Conservation (phyloP, 2,329 filamentous ascomycete species). For the Fusarium buxicola region DNA sequence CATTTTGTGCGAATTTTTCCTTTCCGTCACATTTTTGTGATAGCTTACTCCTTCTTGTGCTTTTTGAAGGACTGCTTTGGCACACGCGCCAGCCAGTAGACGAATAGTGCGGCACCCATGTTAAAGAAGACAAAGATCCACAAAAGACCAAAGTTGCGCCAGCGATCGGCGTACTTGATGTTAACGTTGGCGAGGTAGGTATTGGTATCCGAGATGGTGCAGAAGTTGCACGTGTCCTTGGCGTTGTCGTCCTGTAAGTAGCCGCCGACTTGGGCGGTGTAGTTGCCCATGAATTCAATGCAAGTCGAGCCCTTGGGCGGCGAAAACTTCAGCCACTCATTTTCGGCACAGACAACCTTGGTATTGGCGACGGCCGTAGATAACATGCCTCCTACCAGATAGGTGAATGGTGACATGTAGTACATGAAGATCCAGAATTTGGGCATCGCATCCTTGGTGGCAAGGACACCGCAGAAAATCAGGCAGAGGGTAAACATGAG, state of each 20-base stretch:
- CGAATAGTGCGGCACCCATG: slow-evolving; percentile 62
- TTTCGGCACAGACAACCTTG: slow-evolving; percentile 71
- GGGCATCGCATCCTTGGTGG: slow-evolving; percentile 61
- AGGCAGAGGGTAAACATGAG: slow-evolving; percentile 73
- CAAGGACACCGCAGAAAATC: slow-evolving; percentile 48
- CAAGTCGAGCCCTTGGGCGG: slow-evolving; percentile 71
- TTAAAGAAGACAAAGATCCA: slow-evolving; percentile 72
- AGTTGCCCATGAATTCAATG: slow-evolving; percentile 65
- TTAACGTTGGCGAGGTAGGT: slow-evolving; percentile 61
- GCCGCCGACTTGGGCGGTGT: slow-evolving; percentile 62
- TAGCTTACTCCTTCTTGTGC: slow-evolving; percentile 49
- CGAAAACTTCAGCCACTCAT: slow-evolving; percentile 75
- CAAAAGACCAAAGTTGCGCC: slow-evolving; percentile 76
- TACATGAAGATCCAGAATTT: slow-evolving; percentile 66
- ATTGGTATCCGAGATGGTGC: slow-evolving; percentile 64
- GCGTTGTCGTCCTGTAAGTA: slow-evolving; percentile 63
- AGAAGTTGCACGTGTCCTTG: slow-evolving; percentile 68
- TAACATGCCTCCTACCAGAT: slow-evolving; percentile 80
- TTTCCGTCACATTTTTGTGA: not conserved
- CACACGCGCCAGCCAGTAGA: slow-evolving; percentile 68
- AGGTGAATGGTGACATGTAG: slow-evolving; percentile 84
- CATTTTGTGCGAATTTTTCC: not conserved
- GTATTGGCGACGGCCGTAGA: slow-evolving; percentile 77
- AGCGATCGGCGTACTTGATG: slow-evolving; percentile 68
- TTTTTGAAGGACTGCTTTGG: slow-evolving; percentile 54